Evolutionary conservation across 2,329 filamentous ascomycete species (phyloP), one percentile per base, ranked within the genome.

Genomic region (Coniochaeta pulveracea): DNA sequence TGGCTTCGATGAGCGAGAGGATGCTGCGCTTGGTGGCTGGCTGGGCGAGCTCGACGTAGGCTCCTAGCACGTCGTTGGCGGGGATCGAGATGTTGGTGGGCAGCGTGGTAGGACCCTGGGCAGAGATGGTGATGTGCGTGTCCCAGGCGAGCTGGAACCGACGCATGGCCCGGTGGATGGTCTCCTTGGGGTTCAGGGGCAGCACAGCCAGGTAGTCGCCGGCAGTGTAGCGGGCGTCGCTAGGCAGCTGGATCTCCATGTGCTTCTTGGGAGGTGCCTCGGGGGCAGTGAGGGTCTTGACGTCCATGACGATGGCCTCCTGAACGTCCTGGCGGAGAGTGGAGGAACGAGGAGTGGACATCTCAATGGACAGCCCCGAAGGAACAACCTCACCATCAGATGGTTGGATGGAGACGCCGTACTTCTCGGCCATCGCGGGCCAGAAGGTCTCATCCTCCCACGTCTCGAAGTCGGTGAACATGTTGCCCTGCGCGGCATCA

Each of bases 151-250:
- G 56, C 1, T 67, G 58, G 49, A 86, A 88, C 14, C 67, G 63
- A 12, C 67, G 61, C 55, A 85, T 72, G 0, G 72, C 79, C 7
- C 80, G 66, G 4, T 66, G 63, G 3, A 88, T 69, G 8, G 62
- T 73, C 19, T 66, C 56, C 28, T 64, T 63, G 2, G 75, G 73
- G 49, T 89, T 89, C 19, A 83, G 56, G 0, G 83, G 83, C 2
- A 86, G 60, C 3, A 86, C 63, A 0, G 80, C 78, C 1, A 89
- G 66, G 49, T 91, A 89, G 48, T 89, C 83, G 10, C 83, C 84
- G 2, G 78, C 70, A 24, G 69, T 66, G 54, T 88, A 89, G 0
- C 64, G 66, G 61, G 74, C 64, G 33, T 68, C 71, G 0, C 63
- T 68, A 0, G 83, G 82, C 1, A 89, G 63, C 38, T 73, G 69